phyloP scores from a whole-genome alignment of 2,329 filamentous ascomycete genomes.

The Sclerotiophoma versabilis region DNA sequence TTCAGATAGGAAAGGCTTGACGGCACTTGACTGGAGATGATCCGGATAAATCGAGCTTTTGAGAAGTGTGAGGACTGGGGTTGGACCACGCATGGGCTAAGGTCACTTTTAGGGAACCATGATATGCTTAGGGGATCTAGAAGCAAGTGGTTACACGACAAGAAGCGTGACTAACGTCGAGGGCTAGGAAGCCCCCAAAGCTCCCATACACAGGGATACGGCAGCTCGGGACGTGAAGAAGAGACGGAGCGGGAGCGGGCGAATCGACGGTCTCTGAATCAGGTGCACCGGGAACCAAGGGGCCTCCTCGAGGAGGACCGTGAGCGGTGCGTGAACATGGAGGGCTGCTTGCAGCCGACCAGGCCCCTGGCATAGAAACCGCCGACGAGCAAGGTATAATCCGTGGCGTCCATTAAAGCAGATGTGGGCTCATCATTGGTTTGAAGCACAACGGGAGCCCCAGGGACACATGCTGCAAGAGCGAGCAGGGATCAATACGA shows the following conservation, averaged over 20 bases:
- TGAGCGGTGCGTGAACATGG: constrained; percentile 48
- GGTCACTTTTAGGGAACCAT: constrained; percentile 46
- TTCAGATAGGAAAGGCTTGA: constrained; percentile 50
- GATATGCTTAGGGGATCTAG: constrained; percentile 50
- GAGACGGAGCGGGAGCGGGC: constrained; percentile 42
- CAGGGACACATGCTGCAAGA: constrained; percentile 45
- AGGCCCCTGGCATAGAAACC: constrained; percentile 48
- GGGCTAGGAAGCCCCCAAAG: constrained; percentile 44
- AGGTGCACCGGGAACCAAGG: constrained; percentile 47
- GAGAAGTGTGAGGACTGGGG: constrained; percentile 45
- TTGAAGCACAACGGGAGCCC: constrained; percentile 47
- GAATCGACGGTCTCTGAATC: constrained; percentile 47
- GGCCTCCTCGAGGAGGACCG: constrained; percentile 44
- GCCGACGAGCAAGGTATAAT: constrained; percentile 50
- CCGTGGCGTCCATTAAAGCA: constrained; percentile 48
- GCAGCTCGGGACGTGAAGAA: constrained; percentile 52
- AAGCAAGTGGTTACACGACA: constrained; percentile 49
- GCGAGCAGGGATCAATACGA: constrained; percentile 35
- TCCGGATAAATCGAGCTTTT: constrained; percentile 53
- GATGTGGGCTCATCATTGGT: constrained; percentile 48
- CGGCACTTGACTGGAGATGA: constrained; percentile 48
- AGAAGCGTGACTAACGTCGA: constrained; percentile 49
- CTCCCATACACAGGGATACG: constrained; percentile 47
- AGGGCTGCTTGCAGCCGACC: constrained; percentile 44
- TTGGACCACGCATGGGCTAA: constrained; percentile 46